Evolutionary conservation across 2,329 filamentous ascomycete species (phyloP), one percentile per base, ranked within the genome.

Genomic region (Scedosporium minutisporum): DNA sequence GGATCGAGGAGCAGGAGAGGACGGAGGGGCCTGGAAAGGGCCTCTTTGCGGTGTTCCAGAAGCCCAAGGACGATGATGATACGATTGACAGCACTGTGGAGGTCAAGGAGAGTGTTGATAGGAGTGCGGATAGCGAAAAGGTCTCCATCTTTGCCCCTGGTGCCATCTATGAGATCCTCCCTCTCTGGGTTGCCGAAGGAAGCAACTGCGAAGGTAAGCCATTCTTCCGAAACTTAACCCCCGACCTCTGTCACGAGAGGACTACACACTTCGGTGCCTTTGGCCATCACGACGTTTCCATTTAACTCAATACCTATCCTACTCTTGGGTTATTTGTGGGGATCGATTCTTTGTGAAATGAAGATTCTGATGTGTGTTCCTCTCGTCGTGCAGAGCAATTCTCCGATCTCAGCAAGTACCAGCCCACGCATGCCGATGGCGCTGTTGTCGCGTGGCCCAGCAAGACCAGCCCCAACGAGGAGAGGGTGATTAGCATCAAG

Each of bases 121-220:
- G 71, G 66, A 62, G 63, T 63, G 51, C 67, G 25, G 76, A 78
- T 63, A 66, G 70, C 58, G 66, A 73, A 59, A 71, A 69, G 63
- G 69, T 79, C 1, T 77, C 77, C n/a, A 74, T 82, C 33, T 83
- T 83, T 68, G 80, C 80, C 18, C 80, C 81, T 0, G 81, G 80
- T 0, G 80, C 80, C 9, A 66, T 83, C 9, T 82, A 83, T 63
- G 74, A 77, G 41, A 73, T 76, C 10, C 65, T 82, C 57, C 81
- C 80, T 41, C 71, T 83, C 3, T 83, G 78, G 78, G 75, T 79
- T 1, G 79, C 79, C 1, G 75, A 74, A 63, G 66, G 65, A 6
- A 77, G 72, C 46, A 68, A 71, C 29, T 82, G 80, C 67, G 72
- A 76, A 63, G 76, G 77, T 77, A 65, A 67, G 73, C 70, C 51